A percentile compares a stretch with the other conserved stretches of the same genome.
Conservation (phyloP, 2,329 filamentous ascomycete species). For the Cercospora berteroae region DNA sequence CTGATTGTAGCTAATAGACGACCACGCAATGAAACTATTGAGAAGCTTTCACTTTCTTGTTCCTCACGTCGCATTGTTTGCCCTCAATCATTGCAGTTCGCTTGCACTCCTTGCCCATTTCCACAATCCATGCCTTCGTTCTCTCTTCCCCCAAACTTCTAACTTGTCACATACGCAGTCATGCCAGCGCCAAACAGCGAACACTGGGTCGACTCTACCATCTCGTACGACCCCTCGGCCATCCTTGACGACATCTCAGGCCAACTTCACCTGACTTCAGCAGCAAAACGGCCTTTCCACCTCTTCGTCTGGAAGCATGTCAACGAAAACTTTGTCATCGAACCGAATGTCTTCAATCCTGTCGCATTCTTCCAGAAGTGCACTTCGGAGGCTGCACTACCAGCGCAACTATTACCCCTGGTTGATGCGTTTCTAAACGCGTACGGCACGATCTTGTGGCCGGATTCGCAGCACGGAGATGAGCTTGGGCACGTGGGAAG, state of each 20-base stretch:
- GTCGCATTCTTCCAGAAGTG: neutral
- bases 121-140: neutral
- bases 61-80: neutral
- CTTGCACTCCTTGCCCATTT: neutral
- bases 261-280: neutral
- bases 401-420: neutral
- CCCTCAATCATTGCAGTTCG: neutral
- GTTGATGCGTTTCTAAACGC: neutral
- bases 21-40: neutral
- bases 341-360: neutral
- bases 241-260: neutral
- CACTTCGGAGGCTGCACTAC: neutral
- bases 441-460: constrained; percentile 1
- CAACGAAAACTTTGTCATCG: neutral
- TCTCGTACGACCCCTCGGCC: neutral
- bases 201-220: neutral
- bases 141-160: neutral
- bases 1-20: neutral
- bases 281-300: neutral
- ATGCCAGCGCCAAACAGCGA: neutral
- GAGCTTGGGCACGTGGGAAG: neutral
- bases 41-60: neutral
- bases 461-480: neutral
- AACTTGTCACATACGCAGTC: neutral
- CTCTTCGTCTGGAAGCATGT: neutral